Evolutionary conservation across 2,329 filamentous ascomycete species (phyloP), one percentile per base, ranked within the genome.

Genomic region (Pezicula carpinea): DNA sequence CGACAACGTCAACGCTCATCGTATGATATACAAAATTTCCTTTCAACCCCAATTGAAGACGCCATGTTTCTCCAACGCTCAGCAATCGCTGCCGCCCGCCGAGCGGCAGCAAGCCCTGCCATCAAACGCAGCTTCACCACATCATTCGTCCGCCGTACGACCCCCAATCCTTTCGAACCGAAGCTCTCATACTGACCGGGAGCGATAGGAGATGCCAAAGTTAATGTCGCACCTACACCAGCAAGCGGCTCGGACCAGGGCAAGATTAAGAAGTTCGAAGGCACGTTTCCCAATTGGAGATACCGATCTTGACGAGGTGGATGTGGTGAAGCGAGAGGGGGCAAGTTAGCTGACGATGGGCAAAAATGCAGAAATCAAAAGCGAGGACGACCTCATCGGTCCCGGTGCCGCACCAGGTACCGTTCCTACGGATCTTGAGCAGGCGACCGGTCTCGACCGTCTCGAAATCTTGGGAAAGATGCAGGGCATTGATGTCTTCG

Each of bases 401-500:
- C 87, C 89, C 29, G 93, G 93, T 76, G 90, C 87, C 62, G 70
- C 80, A 61, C 74, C 83, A 56, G 92, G 93, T 66, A 87, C 86
- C 68, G 77, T 99, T 59, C 89, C 93, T 58, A 95, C 89, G 73
- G 93, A 99, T 72, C 72, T 95, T 67, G 90, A 97, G 71, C 93
- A 99, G 72, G 75, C 93, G 51, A 97, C 93, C 61, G 93, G 93
- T 87, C 80, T 97, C 51, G 93, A 99, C 79, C 91, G 93, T 82
- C 82, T 99, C 61, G 93, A 99, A 75, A 93, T 99, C 65, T 79
- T 99, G 69, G 93, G 93, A 74, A 99, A 99, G 83, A 96, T 97
- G 87, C 89, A 97, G 79, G 91, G 93, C 59, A 77, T 96, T 63
- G 93, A 99, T 68, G 78, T 97, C 68, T 99, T 99, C 76, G 91